Conservation (phyloP, 2,329 filamentous ascomycete species). For the Raffaelea arxii region DNA sequence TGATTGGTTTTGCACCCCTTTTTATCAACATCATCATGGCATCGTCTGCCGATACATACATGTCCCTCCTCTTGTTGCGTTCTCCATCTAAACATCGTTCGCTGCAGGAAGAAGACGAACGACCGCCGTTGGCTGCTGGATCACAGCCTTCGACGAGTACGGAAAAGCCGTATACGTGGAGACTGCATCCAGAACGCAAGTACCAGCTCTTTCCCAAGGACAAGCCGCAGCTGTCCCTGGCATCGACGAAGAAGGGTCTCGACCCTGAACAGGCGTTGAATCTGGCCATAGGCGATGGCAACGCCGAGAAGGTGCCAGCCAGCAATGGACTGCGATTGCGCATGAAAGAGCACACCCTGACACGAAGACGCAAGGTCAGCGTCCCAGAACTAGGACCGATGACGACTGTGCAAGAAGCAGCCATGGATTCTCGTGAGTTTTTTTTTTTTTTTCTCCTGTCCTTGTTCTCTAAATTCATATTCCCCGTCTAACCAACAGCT, state of each 20-base stretch:
- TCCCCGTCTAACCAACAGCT: too few species aligned
- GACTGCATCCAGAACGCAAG: conserved; percentile 49
- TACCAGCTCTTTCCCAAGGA: conserved; percentile 53
- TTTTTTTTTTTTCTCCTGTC: conserved; percentile 4
- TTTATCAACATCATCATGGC: conserved; percentile 1
- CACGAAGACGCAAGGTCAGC: conserved; percentile 52
- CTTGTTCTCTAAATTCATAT: conserved; percentile 1
- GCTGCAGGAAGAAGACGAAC: too few species aligned
- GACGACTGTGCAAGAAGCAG: conserved; percentile 57
- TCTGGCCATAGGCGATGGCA: conserved; percentile 24
- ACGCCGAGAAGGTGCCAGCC: background rate
- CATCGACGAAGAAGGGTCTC: conserved; percentile 30
- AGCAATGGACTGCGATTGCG: conserved; percentile 32
- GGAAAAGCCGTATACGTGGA: conserved; percentile 46
- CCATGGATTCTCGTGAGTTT: conserved; percentile 61
- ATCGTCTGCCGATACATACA: conserved; percentile 7
- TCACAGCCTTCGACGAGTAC: too few species aligned
- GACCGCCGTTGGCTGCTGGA: too few species aligned
- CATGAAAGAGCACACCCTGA: conserved; percentile 47
- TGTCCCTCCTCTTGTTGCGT: conserved; percentile 11
- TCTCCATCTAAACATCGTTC: background rate
- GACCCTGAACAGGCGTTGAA: conserved; percentile 41
- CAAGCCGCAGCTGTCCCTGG: conserved; percentile 32
- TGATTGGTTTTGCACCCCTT: conserved; percentile 17
- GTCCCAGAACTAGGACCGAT: conserved; percentile 56